phyloP scores from a whole-genome alignment of 306 rosid genomes.

The Acacia melanoxylon region DNA sequence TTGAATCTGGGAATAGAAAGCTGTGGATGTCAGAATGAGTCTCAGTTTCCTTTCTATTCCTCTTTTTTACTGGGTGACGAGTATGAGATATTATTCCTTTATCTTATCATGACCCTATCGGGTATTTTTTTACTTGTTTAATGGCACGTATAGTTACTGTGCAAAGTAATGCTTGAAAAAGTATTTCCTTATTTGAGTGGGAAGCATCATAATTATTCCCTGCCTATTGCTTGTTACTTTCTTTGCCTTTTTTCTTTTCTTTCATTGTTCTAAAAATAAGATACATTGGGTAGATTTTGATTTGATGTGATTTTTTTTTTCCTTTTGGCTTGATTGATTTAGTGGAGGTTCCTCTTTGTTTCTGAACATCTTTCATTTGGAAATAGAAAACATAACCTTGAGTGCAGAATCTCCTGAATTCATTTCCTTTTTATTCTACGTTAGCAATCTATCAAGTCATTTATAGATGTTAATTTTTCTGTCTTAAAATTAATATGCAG shows the following conservation, averaged over 20 bases:
- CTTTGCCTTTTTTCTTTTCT: background rate
- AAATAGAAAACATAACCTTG: background rate
- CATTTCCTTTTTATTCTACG: constrained; percentile 5
- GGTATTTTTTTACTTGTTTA: constrained; percentile 21
- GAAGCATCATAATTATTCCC: constrained; percentile 41
- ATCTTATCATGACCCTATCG: constrained; percentile 15
- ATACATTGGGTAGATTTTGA: background rate
- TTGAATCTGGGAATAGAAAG: constrained; percentile 21
- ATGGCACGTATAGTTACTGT: background rate
- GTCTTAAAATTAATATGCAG: constrained; percentile 12
- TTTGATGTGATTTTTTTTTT: background rate
- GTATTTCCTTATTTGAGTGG: constrained; percentile 43
- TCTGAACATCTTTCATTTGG: constrained; percentile 1
- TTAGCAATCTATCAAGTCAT: constrained; percentile 1
- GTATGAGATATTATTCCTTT: constrained; percentile 8
- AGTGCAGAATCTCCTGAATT: constrained; percentile 3
- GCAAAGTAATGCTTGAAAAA: constrained; percentile 25
- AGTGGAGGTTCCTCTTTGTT: constrained; percentile 1
- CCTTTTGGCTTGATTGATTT: background rate
- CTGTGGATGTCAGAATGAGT: constrained; percentile 15
- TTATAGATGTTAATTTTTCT: background rate
- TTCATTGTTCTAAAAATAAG: background rate
- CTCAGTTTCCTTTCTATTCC: constrained; percentile 7
- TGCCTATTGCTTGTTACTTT: background rate
- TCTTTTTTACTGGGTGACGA: constrained; percentile 12